A percentile compares a stretch with the other conserved stretches of the same genome.
These are phyloP conservation scores for Calonectria hongkongensis DNA, from an alignment of 2,329 filamentous ascomycete genomes.

Conservation along the genomic window DNA sequence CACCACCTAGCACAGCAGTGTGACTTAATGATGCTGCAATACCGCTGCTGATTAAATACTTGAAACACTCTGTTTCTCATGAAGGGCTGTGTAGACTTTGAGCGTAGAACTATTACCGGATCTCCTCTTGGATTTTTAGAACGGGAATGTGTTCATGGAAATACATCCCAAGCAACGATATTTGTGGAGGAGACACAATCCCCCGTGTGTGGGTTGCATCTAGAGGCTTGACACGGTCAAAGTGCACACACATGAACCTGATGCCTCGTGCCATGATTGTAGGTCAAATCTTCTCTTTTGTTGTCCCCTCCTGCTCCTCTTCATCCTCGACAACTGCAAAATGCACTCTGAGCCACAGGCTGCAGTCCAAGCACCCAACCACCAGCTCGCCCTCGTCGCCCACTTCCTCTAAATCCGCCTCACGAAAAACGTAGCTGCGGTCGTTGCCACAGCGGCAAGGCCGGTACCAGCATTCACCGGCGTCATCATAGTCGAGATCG, in stretches of 20 bases:
- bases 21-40: too few relatives aligned
- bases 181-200: neutral
- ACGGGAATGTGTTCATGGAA: too few relatives aligned
- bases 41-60: too few relatives aligned
- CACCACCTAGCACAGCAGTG: too few relatives aligned
- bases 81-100: too few relatives aligned
- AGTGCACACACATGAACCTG: neutral
- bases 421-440: slow-evolving; percentile 75
- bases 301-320: slow-evolving; percentile 41
- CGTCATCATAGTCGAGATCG: slow-evolving; percentile 74
- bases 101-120: too few relatives aligned
- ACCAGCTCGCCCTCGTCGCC: slow-evolving; percentile 76
- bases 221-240: neutral
- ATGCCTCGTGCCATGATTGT: neutral
- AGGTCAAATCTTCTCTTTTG: slow-evolving; percentile 51
- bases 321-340: slow-evolving; percentile 73
- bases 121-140: too few relatives aligned
- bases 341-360: slow-evolving; percentile 78
- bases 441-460: slow-evolving; percentile 79
- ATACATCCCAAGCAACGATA: neutral
- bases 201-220: too few relatives aligned
- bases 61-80: too few relatives aligned
- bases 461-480: slow-evolving; percentile 70
- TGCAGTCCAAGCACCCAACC: slow-evolving; percentile 80
- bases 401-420: slow-evolving; percentile 76